Base-by-base conservation (phyloP, 192 early-diverging fungal genomes). In the Entomortierella chlamydospora region DNA sequence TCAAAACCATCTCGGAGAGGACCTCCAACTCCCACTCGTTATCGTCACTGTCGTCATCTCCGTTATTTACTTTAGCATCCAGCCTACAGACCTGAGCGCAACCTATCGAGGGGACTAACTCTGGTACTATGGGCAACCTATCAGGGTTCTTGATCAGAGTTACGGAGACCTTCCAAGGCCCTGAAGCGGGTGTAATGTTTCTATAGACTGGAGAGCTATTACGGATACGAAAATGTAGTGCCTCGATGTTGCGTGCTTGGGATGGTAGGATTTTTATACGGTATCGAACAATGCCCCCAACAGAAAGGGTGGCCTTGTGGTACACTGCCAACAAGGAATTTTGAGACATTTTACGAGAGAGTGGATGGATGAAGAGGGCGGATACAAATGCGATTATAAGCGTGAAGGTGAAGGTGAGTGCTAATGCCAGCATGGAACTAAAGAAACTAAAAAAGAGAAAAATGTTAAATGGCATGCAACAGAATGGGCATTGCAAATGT, bases 21-120 rank as follows among this genome's bases (percentile, higher is more conserved):
- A 79, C 63, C 42, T 79, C 76, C 4, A 79, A 68, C 26, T 79
- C 76, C 76, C 76, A 79, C 22, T 70, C 76, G 34, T 79, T 70
- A 29, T 59, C 59, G 1, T 58, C 72, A 6, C 67, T 23, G 1
- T 53, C 52, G 2, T 29, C 20, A 39, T 34, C 9, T n/a, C 20
- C 42, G 26, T 57, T 33, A 17, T 28, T 20, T 2, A 79, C 68
- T 2, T 45, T 4, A 15, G 62, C 68, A 9, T 79, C 68, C 26
- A 79, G 31, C 2, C 57, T 55, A n/a, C 61, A 70, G 57, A 66
- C 58, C 25, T 79, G 55, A 7, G 68, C 68, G 64, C 76, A 79
- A 0, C 76, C 76, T 18, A 81, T 63, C 29, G 65, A 63, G 0
- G 79, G 79, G 20, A 70, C 64, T 11, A 73, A 31, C 10, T 73